Evolutionary conservation across 1,139 yeast genomes (phyloP).

Genomic region (Pichia sp.): DNA sequence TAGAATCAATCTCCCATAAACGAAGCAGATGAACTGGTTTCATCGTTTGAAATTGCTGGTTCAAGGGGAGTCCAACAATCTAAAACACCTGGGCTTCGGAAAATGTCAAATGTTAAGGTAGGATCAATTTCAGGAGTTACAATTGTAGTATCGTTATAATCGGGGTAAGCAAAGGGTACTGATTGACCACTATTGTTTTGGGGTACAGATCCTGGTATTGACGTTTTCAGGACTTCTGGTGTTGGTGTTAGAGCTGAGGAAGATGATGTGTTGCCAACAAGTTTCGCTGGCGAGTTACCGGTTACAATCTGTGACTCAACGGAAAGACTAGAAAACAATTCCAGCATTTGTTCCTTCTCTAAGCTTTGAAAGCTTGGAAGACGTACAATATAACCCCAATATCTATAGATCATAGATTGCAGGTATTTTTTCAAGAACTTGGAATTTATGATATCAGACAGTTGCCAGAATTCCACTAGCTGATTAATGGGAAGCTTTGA

Average conservation of each 20-base stretch:
- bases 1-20: constrained; percentile 1
- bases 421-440: constrained; percentile 39
- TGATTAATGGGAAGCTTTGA: constrained; percentile 32
- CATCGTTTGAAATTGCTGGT: background rate
- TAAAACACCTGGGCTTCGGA: constrained; percentile 1
- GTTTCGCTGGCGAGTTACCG: background rate
- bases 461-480: constrained; percentile 43
- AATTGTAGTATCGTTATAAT: background rate
- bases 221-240: background rate
- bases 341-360: constrained; percentile 41
- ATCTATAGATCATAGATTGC: constrained; percentile 37
- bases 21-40: constrained; percentile 1
- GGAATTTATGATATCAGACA: constrained; percentile 42
- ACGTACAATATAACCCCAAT: constrained; percentile 49
- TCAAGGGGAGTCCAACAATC: constrained; percentile 7
- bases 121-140: constrained; percentile 7
- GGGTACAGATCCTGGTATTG: background rate
- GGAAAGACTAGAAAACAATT: constrained; percentile 36
- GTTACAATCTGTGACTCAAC: constrained; percentile 5
- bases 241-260: background rate
- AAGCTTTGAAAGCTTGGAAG: constrained; percentile 41
- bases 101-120: background rate
- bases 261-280: background rate
- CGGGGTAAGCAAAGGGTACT: background rate
- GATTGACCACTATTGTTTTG: background rate